Evolutionary conservation across 169 alveolate genomes (phyloP).

Genomic region (Plasmodium ovale): DNA sequence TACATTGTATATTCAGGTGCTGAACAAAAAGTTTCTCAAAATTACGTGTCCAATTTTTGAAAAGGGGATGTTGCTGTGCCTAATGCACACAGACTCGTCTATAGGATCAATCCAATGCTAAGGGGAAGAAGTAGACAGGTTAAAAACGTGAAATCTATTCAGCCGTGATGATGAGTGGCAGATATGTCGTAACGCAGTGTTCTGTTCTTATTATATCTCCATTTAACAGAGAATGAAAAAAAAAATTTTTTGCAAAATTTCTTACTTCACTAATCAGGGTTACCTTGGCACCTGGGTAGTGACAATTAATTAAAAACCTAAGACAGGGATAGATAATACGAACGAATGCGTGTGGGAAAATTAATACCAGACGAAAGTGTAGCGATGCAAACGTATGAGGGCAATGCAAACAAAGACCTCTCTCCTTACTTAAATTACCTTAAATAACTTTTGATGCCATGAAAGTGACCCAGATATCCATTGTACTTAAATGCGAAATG

Average conservation of each 20-base stretch:
- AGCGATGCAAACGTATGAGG: background rate
- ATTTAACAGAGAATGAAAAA: no score
- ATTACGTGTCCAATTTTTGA: slow-evolving; percentile 66
- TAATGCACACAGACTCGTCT: slow-evolving; percentile 44
- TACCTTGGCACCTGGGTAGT: slow-evolving; percentile 69
- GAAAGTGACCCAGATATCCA: slow-evolving; percentile 74
- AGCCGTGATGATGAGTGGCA: background rate
- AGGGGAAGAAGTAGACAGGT: background rate
- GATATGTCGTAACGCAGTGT: background rate
- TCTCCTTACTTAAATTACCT: slow-evolving; percentile 31
- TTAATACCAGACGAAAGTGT: background rate
- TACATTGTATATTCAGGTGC: background rate
- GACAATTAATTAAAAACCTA: slow-evolving; percentile 59
- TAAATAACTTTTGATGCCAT: slow-evolving; percentile 55
- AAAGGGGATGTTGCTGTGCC: slow-evolving; percentile 69
- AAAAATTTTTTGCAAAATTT: no score
- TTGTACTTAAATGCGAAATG: slow-evolving; percentile 78
- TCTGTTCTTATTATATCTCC: no score
- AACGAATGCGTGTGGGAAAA: background rate
- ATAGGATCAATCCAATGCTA: slow-evolving; percentile 76
- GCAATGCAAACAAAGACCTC: background rate
- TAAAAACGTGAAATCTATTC: background rate
- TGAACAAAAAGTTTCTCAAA: background rate
- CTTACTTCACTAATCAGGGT: slow-evolving; percentile 72
- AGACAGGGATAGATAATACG: background rate